A percentile compares a stretch with the other conserved stretches of the same genome.
phyloP scores from a whole-genome alignment of 108 stramenopile species.

The Cylindrotheca fusiformis region DNA sequence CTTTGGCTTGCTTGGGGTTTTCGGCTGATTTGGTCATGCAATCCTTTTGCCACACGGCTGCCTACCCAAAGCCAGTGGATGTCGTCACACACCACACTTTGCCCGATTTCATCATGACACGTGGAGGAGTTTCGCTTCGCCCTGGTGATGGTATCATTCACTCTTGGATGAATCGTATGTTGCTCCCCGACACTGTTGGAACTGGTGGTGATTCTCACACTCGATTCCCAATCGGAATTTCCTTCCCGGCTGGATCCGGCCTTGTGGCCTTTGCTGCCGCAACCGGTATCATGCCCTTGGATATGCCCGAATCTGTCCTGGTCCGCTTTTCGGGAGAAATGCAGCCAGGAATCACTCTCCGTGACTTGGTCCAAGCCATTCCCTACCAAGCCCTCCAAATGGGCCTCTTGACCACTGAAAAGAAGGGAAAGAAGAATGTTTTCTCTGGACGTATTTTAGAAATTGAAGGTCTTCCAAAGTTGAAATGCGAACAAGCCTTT shows the following conservation, averaged over 20 bases:
- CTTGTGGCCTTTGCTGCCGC: slow-evolving; percentile 95
- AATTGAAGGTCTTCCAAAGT: slow-evolving; percentile 91
- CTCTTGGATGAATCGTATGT: slow-evolving; percentile 96
- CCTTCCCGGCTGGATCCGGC: slow-evolving; percentile 94
- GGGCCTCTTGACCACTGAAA: slow-evolving; percentile 90
- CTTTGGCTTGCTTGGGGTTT: slow-evolving; percentile 94
- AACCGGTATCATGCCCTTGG: slow-evolving; percentile 94
- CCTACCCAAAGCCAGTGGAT: slow-evolving; percentile 97
- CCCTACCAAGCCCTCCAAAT: slow-evolving; percentile 92
- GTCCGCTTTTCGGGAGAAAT: slow-evolving; percentile 90
- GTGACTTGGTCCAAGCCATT: slow-evolving; percentile 95
- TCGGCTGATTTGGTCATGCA: slow-evolving; percentile 96
- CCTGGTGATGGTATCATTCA: slow-evolving; percentile 98
- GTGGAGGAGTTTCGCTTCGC: slow-evolving; percentile 91
- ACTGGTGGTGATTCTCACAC: slow-evolving; percentile 97
- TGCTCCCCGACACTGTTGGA: slow-evolving; percentile 95
- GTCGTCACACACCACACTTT: slow-evolving; percentile 95
- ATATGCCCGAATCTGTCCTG: slow-evolving; percentile 94
- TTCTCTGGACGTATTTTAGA: slow-evolving; percentile 93
- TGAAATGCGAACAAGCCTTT: slow-evolving; percentile 97
- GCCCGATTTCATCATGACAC: slow-evolving; percentile 94
- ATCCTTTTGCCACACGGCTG: slow-evolving; percentile 96
- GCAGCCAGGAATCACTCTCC: slow-evolving; percentile 95
- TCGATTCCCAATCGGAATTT: slow-evolving; percentile 95
- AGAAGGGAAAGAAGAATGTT: slow-evolving; percentile 96